phyloP scores from a whole-genome alignment of 106 monocot genomes.

The Apostasia shenzhenica region DNA sequence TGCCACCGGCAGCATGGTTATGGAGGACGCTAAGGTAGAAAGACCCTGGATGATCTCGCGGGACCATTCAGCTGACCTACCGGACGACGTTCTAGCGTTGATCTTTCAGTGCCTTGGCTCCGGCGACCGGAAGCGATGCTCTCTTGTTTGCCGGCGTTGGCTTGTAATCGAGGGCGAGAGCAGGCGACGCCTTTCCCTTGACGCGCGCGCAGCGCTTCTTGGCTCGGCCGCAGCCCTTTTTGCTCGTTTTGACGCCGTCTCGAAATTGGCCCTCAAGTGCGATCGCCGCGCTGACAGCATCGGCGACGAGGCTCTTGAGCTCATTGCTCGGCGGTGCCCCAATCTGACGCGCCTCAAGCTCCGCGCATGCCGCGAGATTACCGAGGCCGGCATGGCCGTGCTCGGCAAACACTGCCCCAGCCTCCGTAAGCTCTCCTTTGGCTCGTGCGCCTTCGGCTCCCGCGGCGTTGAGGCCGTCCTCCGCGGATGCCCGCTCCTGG shows the following conservation, averaged over 20 bases:
- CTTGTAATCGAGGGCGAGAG: conserved; percentile 23
- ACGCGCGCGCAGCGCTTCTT: conserved; percentile 26
- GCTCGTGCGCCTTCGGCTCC: conserved; percentile 29
- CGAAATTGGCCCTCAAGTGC: conserved; percentile 40
- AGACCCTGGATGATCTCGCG: too few relatives aligned
- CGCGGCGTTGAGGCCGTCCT: conserved; percentile 24
- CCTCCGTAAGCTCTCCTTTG: conserved; percentile 29
- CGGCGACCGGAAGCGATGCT: conserved; percentile 25
- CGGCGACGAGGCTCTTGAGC: conserved; percentile 21
- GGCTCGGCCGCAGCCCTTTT: conserved; percentile 19
- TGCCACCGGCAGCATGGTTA: too few relatives aligned
- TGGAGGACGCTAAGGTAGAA: too few relatives aligned
- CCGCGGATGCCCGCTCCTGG: conserved; percentile 13
- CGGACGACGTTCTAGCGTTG: conserved; percentile 29
- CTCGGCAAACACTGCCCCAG: conserved; percentile 16
- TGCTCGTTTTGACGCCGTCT: conserved; percentile 34
- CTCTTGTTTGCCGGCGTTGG: conserved; percentile 39
- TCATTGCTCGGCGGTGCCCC: conserved; percentile 23
- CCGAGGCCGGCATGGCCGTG: conserved; percentile 23
- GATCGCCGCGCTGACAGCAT: conserved; percentile 35
- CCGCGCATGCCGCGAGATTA: conserved; percentile 28
- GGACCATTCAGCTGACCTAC: conserved; percentile 16
- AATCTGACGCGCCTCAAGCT: conserved; percentile 30
- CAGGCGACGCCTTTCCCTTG: conserved; percentile 42
- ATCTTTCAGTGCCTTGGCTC: conserved; percentile 24